Evolutionary conservation across 2,329 filamentous ascomycete species (phyloP).

Genomic region (Phaeosphaeria sp.): DNA sequence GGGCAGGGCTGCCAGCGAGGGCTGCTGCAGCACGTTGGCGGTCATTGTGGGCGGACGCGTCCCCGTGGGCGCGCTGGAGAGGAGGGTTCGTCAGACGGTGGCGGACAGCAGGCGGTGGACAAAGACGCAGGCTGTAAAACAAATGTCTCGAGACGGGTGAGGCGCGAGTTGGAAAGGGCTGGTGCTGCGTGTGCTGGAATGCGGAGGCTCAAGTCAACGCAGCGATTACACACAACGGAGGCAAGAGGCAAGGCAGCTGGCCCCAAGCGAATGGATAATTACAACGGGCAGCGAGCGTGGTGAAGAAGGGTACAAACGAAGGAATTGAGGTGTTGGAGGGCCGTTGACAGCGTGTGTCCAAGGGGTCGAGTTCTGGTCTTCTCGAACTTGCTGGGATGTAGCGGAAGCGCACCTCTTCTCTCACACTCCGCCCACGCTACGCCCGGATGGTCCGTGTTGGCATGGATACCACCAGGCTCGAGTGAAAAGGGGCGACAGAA

Average conservation of each 20-base stretch:
- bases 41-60: constrained; percentile 62
- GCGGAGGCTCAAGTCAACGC: constrained; percentile 18
- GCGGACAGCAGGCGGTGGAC: constrained; percentile 8
- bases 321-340: constrained; percentile 24
- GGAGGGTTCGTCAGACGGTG: constrained; percentile 32
- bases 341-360: constrained; percentile 26
- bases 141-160: constrained; percentile 10
- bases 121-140: constrained; percentile 12
- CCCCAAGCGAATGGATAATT: constrained; percentile 12
- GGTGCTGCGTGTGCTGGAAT: constrained; percentile 26
- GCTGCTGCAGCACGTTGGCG: constrained; percentile 66
- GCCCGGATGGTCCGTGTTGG: constrained; percentile 27
- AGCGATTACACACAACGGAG: constrained; percentile 24
- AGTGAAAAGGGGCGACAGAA: constrained; percentile 29
- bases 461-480: constrained; percentile 14
- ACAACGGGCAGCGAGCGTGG: constrained; percentile 43
- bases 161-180: constrained; percentile 16
- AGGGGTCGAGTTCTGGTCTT: constrained; percentile 26
- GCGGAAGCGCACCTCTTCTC: constrained; percentile 3
- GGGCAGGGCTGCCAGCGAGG: constrained; percentile 72
- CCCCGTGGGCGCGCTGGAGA: constrained; percentile 47
- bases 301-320: constrained; percentile 37
- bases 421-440: constrained; percentile 19
- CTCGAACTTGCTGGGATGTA: constrained; percentile 16
- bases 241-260: constrained; percentile 4